A percentile compares a stretch with the other conserved stretches of the same genome.
Evolutionary conservation across 768 basidiomycete species (phyloP).

Genomic region (Rhodotorula graminis): DNA sequence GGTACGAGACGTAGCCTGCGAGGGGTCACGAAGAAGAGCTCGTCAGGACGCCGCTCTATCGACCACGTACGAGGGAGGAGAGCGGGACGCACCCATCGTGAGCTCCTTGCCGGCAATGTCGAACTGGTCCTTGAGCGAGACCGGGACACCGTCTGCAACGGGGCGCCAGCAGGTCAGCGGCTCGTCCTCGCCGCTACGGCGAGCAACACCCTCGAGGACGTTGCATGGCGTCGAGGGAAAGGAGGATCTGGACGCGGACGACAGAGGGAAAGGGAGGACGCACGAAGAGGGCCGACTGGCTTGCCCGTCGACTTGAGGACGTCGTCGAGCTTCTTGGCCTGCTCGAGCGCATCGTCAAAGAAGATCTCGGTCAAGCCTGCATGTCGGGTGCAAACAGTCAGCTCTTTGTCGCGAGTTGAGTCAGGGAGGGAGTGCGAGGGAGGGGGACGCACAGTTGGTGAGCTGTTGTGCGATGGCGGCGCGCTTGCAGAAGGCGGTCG

Average conservation of each 20-base stretch:
- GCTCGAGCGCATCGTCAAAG: conserved; percentile 61
- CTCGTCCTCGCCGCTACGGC: no score
- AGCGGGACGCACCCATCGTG: not conserved
- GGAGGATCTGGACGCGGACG: no score
- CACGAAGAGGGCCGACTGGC: conserved; percentile 56
- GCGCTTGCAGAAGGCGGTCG: not conserved
- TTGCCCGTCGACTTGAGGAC: conserved; percentile 60
- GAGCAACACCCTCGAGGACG: no score
- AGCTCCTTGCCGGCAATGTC: conserved; percentile 42
- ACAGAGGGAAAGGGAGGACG: not conserved
- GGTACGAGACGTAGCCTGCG: conserved; percentile 5
- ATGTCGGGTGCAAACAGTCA: not conserved
- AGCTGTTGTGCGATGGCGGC: conserved; percentile 2
- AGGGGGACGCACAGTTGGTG: not conserved
- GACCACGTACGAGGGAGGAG: not conserved
- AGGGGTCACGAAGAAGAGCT: no score
- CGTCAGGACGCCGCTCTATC: no score
- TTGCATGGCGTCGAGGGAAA: no score
- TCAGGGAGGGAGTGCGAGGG: not conserved
- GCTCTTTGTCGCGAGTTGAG: not conserved
- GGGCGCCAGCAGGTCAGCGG: no score
- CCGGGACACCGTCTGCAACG: conserved; percentile 45
- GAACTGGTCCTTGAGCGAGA: conserved; percentile 48
- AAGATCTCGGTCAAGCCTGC: conserved; percentile 11
- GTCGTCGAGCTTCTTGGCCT: conserved; percentile 65